Evolutionary conservation across 192 early-diverging fungal genomes (phyloP).

Genomic region (Linderina pennispora): DNA sequence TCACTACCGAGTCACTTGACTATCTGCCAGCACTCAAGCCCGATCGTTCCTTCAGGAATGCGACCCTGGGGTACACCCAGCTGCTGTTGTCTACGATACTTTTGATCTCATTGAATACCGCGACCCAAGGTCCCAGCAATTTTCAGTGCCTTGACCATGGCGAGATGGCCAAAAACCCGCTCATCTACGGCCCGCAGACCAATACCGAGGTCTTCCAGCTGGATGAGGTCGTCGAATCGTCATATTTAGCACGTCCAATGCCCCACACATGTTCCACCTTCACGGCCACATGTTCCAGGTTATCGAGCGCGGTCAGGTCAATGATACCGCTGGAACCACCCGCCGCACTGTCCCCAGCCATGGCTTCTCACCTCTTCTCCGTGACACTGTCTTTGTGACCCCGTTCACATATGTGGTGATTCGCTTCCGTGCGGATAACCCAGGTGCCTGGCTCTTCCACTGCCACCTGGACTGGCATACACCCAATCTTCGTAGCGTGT

Average conservation of each 20-base stretch:
- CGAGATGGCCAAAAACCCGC: neutral
- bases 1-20: neutral
- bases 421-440: constrained; percentile 74
- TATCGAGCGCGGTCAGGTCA: constrained; percentile 46
- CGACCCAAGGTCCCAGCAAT: neutral
- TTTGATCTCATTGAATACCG: neutral
- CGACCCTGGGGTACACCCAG: neutral
- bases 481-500: constrained; percentile 58
- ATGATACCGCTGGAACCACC: constrained; percentile 23
- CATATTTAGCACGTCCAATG: constrained; percentile 60
- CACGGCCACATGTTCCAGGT: constrained; percentile 85
- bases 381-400: constrained; percentile 64
- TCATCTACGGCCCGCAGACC: neutral
- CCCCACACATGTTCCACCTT: constrained; percentile 70
- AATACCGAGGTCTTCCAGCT: neutral
- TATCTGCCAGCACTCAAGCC: neutral
- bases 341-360: constrained; percentile 31
- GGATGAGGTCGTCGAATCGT: constrained; percentile 26
- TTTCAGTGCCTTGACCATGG: neutral
- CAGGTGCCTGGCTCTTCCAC: constrained; percentile 80
- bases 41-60: neutral
- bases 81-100: neutral
- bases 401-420: constrained; percentile 55
- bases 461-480: constrained; percentile 65
- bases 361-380: constrained; percentile 8